phyloP scores from a whole-genome alignment of 1,284 basidiomycete genomes.

The Pseudozyma sp. region DNA sequence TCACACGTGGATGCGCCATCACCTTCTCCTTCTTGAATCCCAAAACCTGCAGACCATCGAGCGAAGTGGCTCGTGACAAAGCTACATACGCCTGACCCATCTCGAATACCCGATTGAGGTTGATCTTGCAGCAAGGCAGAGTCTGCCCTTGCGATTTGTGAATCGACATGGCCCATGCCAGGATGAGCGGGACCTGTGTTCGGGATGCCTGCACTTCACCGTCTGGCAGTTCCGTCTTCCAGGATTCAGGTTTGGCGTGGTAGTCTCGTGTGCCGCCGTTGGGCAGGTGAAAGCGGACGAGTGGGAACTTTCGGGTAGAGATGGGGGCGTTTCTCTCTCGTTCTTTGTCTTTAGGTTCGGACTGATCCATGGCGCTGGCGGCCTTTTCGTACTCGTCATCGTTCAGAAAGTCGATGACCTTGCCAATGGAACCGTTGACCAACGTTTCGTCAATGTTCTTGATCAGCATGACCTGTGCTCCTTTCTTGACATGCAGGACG shows the following conservation, averaged over 20 bases:
- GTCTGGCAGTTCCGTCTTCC: constrained; percentile 70
- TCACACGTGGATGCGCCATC: constrained; percentile 64
- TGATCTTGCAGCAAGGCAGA: constrained; percentile 63
- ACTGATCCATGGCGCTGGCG: constrained; percentile 59
- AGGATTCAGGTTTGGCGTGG: constrained; percentile 58
- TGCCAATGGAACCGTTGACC: constrained; percentile 86
- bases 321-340: constrained; percentile 56
- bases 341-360: constrained; percentile 33
- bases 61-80: constrained; percentile 89
- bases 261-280: constrained; percentile 56
- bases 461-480: constrained; percentile 78
- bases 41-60: constrained; percentile 89
- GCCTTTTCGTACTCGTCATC: constrained; percentile 45
- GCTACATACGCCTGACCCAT: constrained; percentile 89
- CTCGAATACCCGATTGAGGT: constrained; percentile 65
- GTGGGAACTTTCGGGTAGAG: constrained; percentile 52
- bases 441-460: constrained; percentile 81
- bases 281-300: constrained; percentile 60
- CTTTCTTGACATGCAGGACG: constrained; percentile 76
- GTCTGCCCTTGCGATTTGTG: constrained; percentile 69
- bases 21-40: constrained; percentile 74
- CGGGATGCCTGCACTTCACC: constrained; percentile 66
- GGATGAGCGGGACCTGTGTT: constrained; percentile 65
- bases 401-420: constrained; percentile 71
- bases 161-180: constrained; percentile 68